Evolutionary conservation across 352 stramenopile species (phyloP).

Genomic region (Phytophthora pluvialis): DNA sequence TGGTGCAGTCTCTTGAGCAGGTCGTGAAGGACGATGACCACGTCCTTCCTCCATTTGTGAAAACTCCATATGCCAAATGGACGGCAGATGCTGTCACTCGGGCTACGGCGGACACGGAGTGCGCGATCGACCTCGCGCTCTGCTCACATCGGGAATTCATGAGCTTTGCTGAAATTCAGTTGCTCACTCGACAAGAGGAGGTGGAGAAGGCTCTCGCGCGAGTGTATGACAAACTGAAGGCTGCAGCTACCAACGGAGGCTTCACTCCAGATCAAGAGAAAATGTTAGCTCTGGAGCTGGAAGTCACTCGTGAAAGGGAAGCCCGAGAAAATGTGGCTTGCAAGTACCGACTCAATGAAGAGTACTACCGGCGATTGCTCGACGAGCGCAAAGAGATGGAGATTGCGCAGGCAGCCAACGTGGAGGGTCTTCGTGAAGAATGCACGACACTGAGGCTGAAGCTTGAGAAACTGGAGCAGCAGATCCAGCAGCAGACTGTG

Average conservation of each 20-base stretch:
- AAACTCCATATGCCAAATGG: slow-evolving; percentile 31
- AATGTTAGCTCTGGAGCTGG: slow-evolving; percentile 55
- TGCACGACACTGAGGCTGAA: slow-evolving; percentile 40
- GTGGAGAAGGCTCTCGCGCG: slow-evolving; percentile 31
- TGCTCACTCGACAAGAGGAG: slow-evolving; percentile 40
- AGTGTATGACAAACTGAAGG: slow-evolving; percentile 40
- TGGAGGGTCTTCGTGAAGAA: slow-evolving; percentile 49
- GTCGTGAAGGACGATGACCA: slow-evolving; percentile 36
- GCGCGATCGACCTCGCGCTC: slow-evolving; percentile 62
- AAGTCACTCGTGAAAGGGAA: slow-evolving; percentile 38
- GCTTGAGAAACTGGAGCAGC: slow-evolving; percentile 52
- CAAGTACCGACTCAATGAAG: slow-evolving; percentile 50
- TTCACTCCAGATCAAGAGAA: slow-evolving; percentile 47
- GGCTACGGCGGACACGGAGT: slow-evolving; percentile 45
- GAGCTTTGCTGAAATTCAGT: slow-evolving; percentile 41
- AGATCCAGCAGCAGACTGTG: slow-evolving; percentile 15
- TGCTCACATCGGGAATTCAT: slow-evolving; percentile 69
- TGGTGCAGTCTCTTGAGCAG: slow-evolving; percentile 66
- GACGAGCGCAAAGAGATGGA: slow-evolving; percentile 68
- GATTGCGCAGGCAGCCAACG: slow-evolving; percentile 37
- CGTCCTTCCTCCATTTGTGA: slow-evolving; percentile 8
- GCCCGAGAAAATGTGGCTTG: slow-evolving; percentile 41
- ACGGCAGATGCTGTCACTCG: slow-evolving; percentile 22
- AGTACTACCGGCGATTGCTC: slow-evolving; percentile 49
- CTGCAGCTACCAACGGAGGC: slow-evolving; percentile 28